These are phyloP conservation scores for Crucihimalaya himalaica DNA, from an alignment of 345 rosid genomes.

Conservation along the genomic window DNA sequence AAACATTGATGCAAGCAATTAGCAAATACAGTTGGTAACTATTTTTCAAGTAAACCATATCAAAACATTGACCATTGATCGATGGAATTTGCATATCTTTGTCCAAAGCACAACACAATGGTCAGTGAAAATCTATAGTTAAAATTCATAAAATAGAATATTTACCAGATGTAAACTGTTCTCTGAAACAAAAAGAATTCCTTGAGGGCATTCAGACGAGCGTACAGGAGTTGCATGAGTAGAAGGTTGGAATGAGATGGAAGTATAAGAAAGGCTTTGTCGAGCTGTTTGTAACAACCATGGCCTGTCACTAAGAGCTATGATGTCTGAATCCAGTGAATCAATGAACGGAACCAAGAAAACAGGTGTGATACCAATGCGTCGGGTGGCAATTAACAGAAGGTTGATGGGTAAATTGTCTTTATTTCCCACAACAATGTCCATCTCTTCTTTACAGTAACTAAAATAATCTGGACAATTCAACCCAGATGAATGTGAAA, in stretches of 20 bases:
- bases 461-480: conserved; percentile 37
- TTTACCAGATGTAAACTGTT: conserved; percentile 92
- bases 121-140: conserved; percentile 13
- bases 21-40: conserved; percentile 7
- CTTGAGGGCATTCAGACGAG: conserved; percentile 87
- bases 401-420: conserved; percentile 58
- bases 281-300: conserved; percentile 96
- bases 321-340: conserved; percentile 74
- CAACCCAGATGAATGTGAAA: conserved; percentile 42
- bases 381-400: conserved; percentile 84
- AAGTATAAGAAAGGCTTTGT: conserved; percentile 83
- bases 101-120: conserved; percentile 1
- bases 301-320: conserved; percentile 94
- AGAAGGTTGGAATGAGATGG: conserved; percentile 92
- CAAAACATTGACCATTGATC: conserved; percentile 6
- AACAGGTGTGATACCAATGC: conserved; percentile 95
- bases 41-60: neutral
- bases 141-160: conserved; percentile 15
- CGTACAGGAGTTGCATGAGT: conserved; percentile 97
- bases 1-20: conserved; percentile 12
- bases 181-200: conserved; percentile 90
- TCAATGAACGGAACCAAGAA: conserved; percentile 87
- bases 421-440: conserved; percentile 32
- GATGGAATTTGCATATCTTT: conserved; percentile 3
- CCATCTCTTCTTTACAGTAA: conserved; percentile 44